These are phyloP conservation scores for Nannizziopsis barbatae DNA, from an alignment of 2,329 filamentous ascomycete species.

Conservation along the genomic window DNA sequence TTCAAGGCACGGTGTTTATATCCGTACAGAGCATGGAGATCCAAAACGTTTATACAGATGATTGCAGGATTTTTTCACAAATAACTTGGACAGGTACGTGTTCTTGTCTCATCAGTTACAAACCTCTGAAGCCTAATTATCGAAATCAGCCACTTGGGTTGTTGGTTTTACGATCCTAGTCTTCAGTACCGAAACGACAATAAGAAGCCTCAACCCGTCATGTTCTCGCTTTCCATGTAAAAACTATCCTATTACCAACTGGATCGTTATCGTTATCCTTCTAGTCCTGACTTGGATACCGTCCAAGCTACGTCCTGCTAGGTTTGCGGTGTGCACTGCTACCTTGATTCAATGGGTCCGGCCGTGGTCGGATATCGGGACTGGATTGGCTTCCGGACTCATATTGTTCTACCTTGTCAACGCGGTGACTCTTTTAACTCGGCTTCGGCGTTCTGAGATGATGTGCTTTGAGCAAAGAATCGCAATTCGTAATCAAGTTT, in stretches of 20 bases:
- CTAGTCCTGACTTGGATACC: constrained; percentile 20
- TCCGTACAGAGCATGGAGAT: constrained; percentile 15
- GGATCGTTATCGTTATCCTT: constrained; percentile 13
- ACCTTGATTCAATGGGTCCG: constrained; percentile 16
- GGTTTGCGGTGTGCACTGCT: constrained; percentile 15
- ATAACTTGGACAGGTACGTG: constrained; percentile 20
- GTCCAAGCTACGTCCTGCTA: constrained; percentile 13
- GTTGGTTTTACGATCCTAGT: constrained; percentile 19
- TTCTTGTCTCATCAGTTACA: not conserved
- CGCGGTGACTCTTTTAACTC: constrained; percentile 14
- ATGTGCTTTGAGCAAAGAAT: constrained; percentile 18
- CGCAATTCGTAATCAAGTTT: constrained; percentile 19
- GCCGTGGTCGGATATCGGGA: constrained; percentile 19
- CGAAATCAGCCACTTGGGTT: constrained; percentile 19
- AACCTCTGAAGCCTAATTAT: constrained; percentile 6
- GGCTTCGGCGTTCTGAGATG: constrained; percentile 16
- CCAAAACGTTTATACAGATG: constrained; percentile 9
- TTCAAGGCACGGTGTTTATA: constrained; percentile 17
- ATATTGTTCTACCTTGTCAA: constrained; percentile 16
- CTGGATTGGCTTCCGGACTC: constrained; percentile 15
- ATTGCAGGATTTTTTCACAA: constrained; percentile 16
- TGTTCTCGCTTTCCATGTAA: constrained; percentile 9
- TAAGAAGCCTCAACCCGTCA: constrained; percentile 13
- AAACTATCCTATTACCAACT: constrained; percentile 16
- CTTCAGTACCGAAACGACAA: constrained; percentile 19